Evolutionary conservation across 1,284 basidiomycete species (phyloP), one percentile per base, ranked within the genome.

Genomic region (Wallemia hederae): DNA sequence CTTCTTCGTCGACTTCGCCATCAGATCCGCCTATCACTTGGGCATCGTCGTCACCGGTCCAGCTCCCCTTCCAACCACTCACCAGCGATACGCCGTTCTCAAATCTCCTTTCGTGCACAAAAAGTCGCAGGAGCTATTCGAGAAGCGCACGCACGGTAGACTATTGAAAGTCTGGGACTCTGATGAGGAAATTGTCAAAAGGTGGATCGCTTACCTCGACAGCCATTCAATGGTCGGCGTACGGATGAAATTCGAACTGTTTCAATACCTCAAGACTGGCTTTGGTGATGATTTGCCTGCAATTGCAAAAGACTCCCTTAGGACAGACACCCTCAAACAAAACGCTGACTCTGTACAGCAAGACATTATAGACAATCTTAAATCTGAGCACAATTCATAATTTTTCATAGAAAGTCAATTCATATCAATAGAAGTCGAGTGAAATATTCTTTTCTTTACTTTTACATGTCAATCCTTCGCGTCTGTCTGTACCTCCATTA

Each of bases 51-150:
- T 80, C 22, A 82, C 84, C 5, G 76, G 77, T 15, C 76, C 82
- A 1, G 78, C 77, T 1, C 71, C 72, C 1, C 78, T 96, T 0
- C 90, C 90, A 0, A 86, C 79, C 1, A 77, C 82, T 65, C 81
- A 83, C 25, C 76, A 78, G 7, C 73, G 96, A 9, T 89, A 85
- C 80, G 96, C 92, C 0, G 90, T 97, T 15, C 77, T 79, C 11
- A 79, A 82, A 55, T 79, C 80, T 1, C 90, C 91, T 1, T 97
- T 97, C 70, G 82, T 81, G 7, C 83, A 92, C 72, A 98, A 98
- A 70, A 96, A 94, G 72, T 76, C 78, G 24, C 90, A 96, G 72
- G 90, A 98, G 74, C 97, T 97, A 73, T 98, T 96, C 70, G 83
- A 89, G 71, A 74, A 87, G 28, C 77, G 75, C 66, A 83, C 84